These are phyloP conservation scores for Basidiobolus meristosporus DNA, from an alignment of 371 early-diverging fungal species.

Conservation along the genomic window DNA sequence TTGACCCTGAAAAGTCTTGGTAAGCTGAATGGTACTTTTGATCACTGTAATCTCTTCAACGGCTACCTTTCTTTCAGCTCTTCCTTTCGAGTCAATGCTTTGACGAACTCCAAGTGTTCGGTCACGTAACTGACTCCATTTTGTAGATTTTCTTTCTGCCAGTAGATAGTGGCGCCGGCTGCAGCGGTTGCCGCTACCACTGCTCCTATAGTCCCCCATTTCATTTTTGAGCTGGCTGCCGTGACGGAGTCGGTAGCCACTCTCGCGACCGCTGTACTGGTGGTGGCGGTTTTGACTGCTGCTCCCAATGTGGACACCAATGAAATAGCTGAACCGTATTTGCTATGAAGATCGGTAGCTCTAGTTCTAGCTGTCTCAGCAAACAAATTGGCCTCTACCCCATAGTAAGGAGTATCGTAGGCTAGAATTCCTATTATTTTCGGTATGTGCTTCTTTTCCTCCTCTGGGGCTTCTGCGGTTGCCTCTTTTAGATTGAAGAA, in stretches of 20 bases:
- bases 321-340: too few species aligned
- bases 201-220: too few species aligned
- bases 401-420: slow-evolving; percentile 8
- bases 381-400: slow-evolving; percentile 1
- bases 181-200: neutral
- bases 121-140: neutral
- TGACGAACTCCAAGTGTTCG: slow-evolving; percentile 6
- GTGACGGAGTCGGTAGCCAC: neutral
- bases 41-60: neutral
- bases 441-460: neutral
- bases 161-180: neutral
- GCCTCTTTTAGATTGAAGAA: neutral
- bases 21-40: too few species aligned
- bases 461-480: neutral
- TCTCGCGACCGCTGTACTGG: neutral
- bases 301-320: too few species aligned
- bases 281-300: too few species aligned
- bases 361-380: neutral
- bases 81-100: neutral
- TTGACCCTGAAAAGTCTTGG: too few species aligned
- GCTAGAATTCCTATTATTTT: slow-evolving; percentile 5
- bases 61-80: slow-evolving; percentile 3
- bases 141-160: slow-evolving; percentile 3
- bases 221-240: too few species aligned
- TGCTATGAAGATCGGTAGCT: neutral